Percentiles rank a stretch among this genome's conserved stretches.
phyloP scores from a whole-genome alignment of 2,329 filamentous ascomycete genomes.

The Trichoderma afroharzianum region DNA sequence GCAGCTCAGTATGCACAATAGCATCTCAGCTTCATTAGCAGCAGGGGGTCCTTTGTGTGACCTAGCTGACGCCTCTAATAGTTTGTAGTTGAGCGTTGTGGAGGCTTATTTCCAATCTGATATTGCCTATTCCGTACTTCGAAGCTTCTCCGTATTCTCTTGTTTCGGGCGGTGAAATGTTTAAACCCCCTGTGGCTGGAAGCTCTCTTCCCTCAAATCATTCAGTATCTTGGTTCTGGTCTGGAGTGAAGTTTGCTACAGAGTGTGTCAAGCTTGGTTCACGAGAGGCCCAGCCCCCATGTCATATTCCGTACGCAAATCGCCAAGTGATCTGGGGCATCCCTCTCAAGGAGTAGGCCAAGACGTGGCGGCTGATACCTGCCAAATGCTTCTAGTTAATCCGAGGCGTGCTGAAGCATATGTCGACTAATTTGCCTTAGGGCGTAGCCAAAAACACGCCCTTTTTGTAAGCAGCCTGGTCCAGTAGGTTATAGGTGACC shows the following conservation, averaged over 20 bases:
- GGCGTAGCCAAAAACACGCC: background rate
- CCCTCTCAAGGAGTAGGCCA: background rate
- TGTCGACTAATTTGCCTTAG: background rate
- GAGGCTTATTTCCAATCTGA: background rate
- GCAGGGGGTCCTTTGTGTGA: background rate
- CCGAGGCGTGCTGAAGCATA: background rate
- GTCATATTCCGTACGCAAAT: background rate
- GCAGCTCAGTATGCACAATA: background rate
- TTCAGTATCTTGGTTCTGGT: background rate
- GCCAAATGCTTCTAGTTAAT: background rate
- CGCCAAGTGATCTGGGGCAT: slow-evolving; percentile 1
- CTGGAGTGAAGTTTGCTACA: background rate
- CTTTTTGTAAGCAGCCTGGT: background rate
- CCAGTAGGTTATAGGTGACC: background rate
- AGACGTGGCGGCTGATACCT: background rate
- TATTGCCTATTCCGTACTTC: background rate
- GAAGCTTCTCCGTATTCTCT: background rate
- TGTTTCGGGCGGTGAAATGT: background rate
- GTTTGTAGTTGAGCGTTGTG: background rate
- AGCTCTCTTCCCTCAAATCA: background rate
- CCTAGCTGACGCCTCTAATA: background rate
- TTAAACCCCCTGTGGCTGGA: background rate
- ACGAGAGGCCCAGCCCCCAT: background rate
- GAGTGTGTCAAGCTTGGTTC: background rate
- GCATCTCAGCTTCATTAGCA: background rate